Evolutionary conservation across 2,329 filamentous ascomycete species (phyloP), one percentile per base, ranked within the genome.

Genomic region (Pseudocercospora fijiensis): DNA sequence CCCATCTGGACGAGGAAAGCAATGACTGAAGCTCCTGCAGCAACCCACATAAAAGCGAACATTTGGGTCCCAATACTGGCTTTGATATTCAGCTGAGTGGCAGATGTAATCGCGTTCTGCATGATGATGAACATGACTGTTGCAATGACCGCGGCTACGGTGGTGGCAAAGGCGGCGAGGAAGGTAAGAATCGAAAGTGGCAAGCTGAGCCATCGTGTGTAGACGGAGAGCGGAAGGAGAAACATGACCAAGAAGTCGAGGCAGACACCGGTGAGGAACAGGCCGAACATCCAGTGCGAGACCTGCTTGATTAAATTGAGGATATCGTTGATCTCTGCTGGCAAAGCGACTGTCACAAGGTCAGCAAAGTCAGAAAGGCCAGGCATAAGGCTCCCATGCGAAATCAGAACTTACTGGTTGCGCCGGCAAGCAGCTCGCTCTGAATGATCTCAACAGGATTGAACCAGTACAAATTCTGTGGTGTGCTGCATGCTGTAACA

Each of bases 31-130:
- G 88, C 85, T 0, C 82, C 85, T 0, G 87, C 84, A 0, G 89
- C 90, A 27, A 92, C 84, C 93, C 94, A 98, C 89, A 96, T 94
- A 74, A 96, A 96, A 0, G 80, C 89, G 72, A 96, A 85, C 90
- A 96, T 93, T 68, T 86, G 83, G 30, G 76, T 77, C 5, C 92
- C 92, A 8, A 68, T 63, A 22, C 47, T 58, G 16, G 63, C 63
- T 41, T 79, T 76, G 70, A 97, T 92, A 76, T 96, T 95, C 58
- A 97, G 81, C 63, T 90, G 86, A 2, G 84, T 83, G 72, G 90
- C 87, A 4, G 79, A 78, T 22, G 86, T 87, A 70, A 96, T 86
- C 60, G 91, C 90, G 64, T 91, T 87, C 68, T 87, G 85, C 80
- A 96, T 92, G 65, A 93, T 90, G 65, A 91, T 78, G 75, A 90